A percentile compares a stretch with the other conserved stretches of the same genome.
Conservation (phyloP, 345 rosid species). For the Hibiscus syriacus region DNA sequence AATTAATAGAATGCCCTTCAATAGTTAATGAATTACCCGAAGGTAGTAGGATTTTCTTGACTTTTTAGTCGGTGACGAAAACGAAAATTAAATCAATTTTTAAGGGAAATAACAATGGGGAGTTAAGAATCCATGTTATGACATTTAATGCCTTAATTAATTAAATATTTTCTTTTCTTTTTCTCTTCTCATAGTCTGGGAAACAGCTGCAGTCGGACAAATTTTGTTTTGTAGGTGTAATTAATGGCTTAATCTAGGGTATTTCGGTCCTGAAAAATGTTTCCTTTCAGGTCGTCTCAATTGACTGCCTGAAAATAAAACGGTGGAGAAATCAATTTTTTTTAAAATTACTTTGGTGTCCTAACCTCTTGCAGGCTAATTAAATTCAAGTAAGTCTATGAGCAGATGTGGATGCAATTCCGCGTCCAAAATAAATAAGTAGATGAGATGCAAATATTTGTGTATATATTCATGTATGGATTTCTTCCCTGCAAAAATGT, state of each 20-base stretch:
- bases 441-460: background rate
- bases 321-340: background rate
- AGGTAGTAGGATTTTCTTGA: conserved; percentile 15
- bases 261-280: conserved; percentile 13
- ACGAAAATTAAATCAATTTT: background rate
- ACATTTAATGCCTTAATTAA: conserved; percentile 5
- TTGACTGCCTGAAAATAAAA: background rate
- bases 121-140: background rate
- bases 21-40: background rate
- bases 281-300: background rate
- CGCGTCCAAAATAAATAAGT: background rate
- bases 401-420: background rate
- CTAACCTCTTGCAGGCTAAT: background rate
- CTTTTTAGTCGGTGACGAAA: conserved; percentile 10
- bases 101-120: background rate
- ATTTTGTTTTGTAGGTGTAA: conserved; percentile 1
- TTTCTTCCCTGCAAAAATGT: no score
- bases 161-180: conserved; percentile 1
- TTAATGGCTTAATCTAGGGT: conserved; percentile 11
- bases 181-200: background rate
- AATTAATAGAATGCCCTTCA: conserved; percentile 21
- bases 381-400: background rate
- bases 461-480: no score
- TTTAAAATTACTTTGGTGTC: background rate
- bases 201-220: conserved; percentile 15